A percentile compares a stretch with the other conserved stretches of the same genome.
These are phyloP conservation scores for Mortierella sp. DNA, from an alignment of 371 early-diverging fungal genomes.

Conservation along the genomic window DNA sequence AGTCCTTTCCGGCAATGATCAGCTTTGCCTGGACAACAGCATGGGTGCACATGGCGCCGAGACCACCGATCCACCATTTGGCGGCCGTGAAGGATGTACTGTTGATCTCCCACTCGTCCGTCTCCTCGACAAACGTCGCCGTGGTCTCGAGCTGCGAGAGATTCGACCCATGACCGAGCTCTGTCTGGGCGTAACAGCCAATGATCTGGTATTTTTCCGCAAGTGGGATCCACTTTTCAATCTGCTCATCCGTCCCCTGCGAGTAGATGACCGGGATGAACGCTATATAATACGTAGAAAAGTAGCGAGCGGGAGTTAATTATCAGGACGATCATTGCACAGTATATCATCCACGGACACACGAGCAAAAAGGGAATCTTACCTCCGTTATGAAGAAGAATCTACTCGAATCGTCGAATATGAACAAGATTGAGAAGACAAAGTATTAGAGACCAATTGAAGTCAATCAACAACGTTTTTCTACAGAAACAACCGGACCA, in stretches of 20 bases:
- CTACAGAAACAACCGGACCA: background rate
- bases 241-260: slow-evolving; percentile 86
- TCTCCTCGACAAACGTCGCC: slow-evolving; percentile 84
- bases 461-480: background rate
- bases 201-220: slow-evolving; percentile 83
- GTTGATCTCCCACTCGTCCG: slow-evolving; percentile 89
- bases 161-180: slow-evolving; percentile 72
- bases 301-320: too few species aligned
- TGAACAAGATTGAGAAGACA: background rate
- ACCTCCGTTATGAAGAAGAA: slow-evolving; percentile 50
- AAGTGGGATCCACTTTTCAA: slow-evolving; percentile 78
- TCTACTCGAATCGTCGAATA: slow-evolving; percentile 2
- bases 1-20: slow-evolving; percentile 79
- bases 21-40: slow-evolving; percentile 90
- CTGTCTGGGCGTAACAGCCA: slow-evolving; percentile 91
- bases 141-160: slow-evolving; percentile 92
- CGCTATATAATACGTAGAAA: slow-evolving; percentile 60
- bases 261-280: slow-evolving; percentile 84
- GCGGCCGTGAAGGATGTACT: slow-evolving; percentile 79
- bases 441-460: background rate
- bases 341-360: background rate
- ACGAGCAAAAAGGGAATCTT: background rate
- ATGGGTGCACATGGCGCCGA: slow-evolving; percentile 70
- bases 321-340: too few species aligned
- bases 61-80: slow-evolving; percentile 96